Conservation (phyloP, 345 rosid genomes). For the Passiflora organensis region DNA sequence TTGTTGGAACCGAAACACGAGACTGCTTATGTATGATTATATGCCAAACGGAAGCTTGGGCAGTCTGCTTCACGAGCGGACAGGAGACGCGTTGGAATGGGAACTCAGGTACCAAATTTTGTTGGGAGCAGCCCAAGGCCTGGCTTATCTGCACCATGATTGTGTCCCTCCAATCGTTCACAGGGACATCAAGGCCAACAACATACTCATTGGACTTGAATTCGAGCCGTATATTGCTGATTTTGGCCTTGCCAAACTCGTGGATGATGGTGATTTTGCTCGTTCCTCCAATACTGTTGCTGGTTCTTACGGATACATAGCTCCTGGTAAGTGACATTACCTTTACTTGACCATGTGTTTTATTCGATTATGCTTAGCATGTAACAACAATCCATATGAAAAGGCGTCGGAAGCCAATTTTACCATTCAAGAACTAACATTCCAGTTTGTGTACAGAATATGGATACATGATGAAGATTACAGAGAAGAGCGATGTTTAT, state of each 20-base stretch:
- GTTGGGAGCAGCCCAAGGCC: conserved; percentile 88
- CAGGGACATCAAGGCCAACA: conserved; percentile 89
- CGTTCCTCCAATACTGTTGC: conserved; percentile 84
- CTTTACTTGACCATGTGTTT: neutral
- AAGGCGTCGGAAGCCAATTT: too few species aligned
- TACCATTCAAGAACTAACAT: too few species aligned
- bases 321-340: conserved; percentile 58
- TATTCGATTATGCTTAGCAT: neutral
- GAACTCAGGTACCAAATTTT: conserved; percentile 77
- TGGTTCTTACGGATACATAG: conserved; percentile 94
- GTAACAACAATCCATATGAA: neutral
- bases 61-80: conserved; percentile 76
- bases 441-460: conserved; percentile 50
- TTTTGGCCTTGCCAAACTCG: conserved; percentile 94
- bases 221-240: conserved; percentile 97
- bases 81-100: conserved; percentile 72
- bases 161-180: conserved; percentile 93
- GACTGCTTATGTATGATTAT: conserved; percentile 87
- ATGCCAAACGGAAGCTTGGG: conserved; percentile 97
- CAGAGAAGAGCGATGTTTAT: conserved; percentile 92
- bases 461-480: conserved; percentile 91
- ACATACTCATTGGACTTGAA: conserved; percentile 78
- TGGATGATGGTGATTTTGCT: conserved; percentile 77
- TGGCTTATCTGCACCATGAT: conserved; percentile 92
- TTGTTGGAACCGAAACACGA: conserved; percentile 76